Conservation (phyloP, 2,329 filamentous ascomycete genomes). For the Scedosporium aurantiacum region DNA sequence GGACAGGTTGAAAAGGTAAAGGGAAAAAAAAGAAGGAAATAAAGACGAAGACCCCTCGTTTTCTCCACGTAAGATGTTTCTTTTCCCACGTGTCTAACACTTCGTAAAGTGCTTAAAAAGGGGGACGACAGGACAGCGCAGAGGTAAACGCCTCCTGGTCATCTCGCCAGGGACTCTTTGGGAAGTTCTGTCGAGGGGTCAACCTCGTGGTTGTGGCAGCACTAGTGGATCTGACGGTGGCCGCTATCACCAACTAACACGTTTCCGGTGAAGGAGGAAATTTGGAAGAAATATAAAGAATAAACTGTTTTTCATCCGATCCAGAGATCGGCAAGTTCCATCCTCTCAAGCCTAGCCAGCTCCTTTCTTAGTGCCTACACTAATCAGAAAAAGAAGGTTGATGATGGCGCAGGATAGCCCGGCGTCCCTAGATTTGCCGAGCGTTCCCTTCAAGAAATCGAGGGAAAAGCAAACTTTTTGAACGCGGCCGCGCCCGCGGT, state of each 20-base stretch:
- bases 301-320: not conserved
- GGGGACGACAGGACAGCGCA: not conserved
- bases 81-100: not conserved
- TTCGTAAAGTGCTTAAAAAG: not conserved
- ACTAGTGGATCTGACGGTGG: conserved; percentile 1
- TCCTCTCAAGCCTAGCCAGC: not conserved
- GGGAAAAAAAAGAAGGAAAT: too few relatives aligned
- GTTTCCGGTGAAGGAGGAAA: not conserved
- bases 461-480: too few relatives aligned
- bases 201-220: not conserved
- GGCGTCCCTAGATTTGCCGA: too few relatives aligned
- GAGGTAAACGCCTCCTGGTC: not conserved
- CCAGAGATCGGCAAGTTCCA: not conserved
- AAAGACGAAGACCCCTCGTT: too few relatives aligned
- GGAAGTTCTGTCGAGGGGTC: not conserved
- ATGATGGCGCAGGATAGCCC: too few relatives aligned
- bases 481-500: too few relatives aligned
- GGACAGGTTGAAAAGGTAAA: too few relatives aligned
- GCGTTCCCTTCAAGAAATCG: too few relatives aligned
- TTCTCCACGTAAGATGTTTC: not conserved
- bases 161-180: not conserved
- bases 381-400: too few relatives aligned
- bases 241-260: not conserved
- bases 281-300: not conserved
- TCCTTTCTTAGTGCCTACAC: too few relatives aligned